These are phyloP conservation scores for Chlamydomonas eustigma DNA, from an alignment of 139 green algal species.

Conservation along the genomic window DNA sequence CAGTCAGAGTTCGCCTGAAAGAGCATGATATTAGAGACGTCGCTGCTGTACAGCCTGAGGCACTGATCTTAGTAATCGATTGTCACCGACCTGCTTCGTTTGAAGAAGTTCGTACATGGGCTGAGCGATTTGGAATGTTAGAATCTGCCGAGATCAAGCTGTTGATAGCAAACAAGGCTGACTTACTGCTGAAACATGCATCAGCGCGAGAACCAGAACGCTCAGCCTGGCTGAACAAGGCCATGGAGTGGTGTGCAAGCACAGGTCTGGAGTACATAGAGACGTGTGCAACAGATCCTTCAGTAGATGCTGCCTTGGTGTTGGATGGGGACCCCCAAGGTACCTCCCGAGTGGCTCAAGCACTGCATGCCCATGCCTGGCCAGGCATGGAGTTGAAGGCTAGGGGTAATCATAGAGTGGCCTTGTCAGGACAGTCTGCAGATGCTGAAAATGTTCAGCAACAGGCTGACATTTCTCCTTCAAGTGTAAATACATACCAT, in stretches of 20 bases:
- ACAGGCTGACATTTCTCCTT: no score
- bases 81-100: background rate
- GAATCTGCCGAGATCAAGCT: conserved; percentile 28
- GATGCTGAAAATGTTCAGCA: no score
- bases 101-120: background rate
- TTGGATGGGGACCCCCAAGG: conserved; percentile 39
- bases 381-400: conserved; percentile 33
- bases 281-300: background rate
- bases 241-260: conserved; percentile 18
- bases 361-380: conserved; percentile 61
- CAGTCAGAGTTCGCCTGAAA: background rate
- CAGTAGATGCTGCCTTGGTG: background rate
- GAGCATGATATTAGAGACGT: background rate
- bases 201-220: background rate
- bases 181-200: conserved; percentile 12
- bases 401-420: no score
- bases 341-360: conserved; percentile 37
- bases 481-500: no score
- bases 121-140: background rate
- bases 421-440: no score
- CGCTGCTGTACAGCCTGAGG: conserved; percentile 16
- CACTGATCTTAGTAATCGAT: conserved; percentile 34
- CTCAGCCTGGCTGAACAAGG: conserved; percentile 19
- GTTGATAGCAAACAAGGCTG: conserved; percentile 29
- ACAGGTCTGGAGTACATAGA: conserved; percentile 29